A percentile compares a stretch with the other conserved stretches of the same genome.
phyloP scores from a whole-genome alignment of 192 early-diverging fungal genomes.

The Backusella macrospora region DNA sequence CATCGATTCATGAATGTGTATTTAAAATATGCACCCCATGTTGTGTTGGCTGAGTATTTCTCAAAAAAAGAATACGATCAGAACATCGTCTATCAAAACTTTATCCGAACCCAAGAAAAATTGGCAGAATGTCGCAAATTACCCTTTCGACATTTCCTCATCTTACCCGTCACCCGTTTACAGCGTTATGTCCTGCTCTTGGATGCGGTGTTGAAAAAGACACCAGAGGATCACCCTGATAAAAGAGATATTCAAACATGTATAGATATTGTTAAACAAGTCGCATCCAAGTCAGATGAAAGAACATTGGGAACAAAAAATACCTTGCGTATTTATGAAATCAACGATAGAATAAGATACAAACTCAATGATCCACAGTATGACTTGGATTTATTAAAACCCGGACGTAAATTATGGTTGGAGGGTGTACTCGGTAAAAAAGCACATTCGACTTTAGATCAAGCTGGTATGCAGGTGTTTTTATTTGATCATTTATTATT shows the following conservation, averaged over 20 bases:
- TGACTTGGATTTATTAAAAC: constrained; percentile 73
- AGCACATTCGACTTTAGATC: constrained; percentile 45
- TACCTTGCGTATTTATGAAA: constrained; percentile 30
- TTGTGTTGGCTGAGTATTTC: constrained; percentile 72
- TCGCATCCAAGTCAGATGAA: constrained; percentile 28
- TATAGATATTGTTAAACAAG: constrained; percentile 18
- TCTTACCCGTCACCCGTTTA: constrained; percentile 82
- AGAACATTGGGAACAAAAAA: constrained; percentile 19
- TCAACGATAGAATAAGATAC: constrained; percentile 32
- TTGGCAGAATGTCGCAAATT: constrained; percentile 27
- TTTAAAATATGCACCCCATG: constrained; percentile 78
- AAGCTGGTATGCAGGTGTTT: constrained; percentile 73
- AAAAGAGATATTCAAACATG: constrained; percentile 55
- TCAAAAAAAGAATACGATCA: constrained; percentile 67
- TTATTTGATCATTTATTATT: constrained; percentile 88
- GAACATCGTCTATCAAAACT: constrained; percentile 74
- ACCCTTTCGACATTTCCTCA: constrained; percentile 52
- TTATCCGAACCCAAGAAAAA: constrained; percentile 61
- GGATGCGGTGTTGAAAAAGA: constrained; percentile 78
- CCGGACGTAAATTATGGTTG: constrained; percentile 70
- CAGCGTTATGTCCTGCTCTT: constrained; percentile 87
- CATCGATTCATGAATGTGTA: constrained; percentile 69
- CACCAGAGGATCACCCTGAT: constrained; percentile 81
- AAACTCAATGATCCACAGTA: constrained; percentile 37
- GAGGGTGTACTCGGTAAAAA: constrained; percentile 71